Evolutionary conservation across 2,329 filamentous ascomycete genomes (phyloP).

Genomic region (Shiraia bambusicola): DNA sequence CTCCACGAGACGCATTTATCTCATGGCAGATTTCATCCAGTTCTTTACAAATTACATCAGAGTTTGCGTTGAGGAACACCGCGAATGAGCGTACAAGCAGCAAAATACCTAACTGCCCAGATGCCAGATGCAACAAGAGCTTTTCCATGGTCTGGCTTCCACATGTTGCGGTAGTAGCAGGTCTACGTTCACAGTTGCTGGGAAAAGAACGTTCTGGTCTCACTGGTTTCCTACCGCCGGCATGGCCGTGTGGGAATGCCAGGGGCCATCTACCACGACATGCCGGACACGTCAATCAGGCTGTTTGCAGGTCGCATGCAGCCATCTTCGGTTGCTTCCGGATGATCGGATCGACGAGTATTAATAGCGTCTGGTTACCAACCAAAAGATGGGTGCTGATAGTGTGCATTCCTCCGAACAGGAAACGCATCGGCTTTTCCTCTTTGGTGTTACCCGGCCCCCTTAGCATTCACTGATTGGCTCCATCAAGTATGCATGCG

Average conservation of each 20-base stretch:
- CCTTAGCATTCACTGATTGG: too few species aligned
- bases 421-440: constrained; percentile 27
- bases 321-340: constrained; percentile 37
- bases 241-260: constrained; percentile 23
- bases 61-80: too few species aligned
- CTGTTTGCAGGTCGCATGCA: constrained; percentile 30
- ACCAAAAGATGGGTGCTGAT: constrained; percentile 12
- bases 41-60: not conserved
- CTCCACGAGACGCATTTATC: too few species aligned
- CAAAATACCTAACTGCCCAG: too few species aligned
- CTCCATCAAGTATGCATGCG: too few species aligned
- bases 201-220: constrained; percentile 4
- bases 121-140: too few species aligned
- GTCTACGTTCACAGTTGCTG: constrained; percentile 12
- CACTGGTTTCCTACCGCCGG: constrained; percentile 7
- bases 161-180: too few species aligned
- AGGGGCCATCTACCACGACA: constrained; percentile 10
- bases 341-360: constrained; percentile 28
- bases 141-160: not conserved
- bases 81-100: too few species aligned
- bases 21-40: too few species aligned
- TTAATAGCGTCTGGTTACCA: constrained; percentile 6
- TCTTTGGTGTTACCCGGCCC: too few species aligned
- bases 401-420: constrained; percentile 32
- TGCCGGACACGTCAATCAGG: constrained; percentile 17